phyloP scores from a whole-genome alignment of 176 grass and related monocot genomes.

The Saccharum officinarum region DNA sequence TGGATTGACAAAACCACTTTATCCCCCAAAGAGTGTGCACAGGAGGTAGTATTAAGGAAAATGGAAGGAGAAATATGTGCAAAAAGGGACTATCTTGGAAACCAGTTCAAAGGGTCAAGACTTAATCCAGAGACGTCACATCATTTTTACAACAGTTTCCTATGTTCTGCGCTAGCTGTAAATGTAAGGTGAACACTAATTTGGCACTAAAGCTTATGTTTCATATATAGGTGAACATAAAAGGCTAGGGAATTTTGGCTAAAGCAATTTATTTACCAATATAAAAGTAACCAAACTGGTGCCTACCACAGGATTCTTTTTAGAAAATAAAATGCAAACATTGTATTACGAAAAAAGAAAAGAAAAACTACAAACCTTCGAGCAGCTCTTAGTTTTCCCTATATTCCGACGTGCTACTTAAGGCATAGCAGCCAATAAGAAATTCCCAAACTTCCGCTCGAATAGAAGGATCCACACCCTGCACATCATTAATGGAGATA shows the following conservation, averaged over 20 bases:
- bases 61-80: not conserved
- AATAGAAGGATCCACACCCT: conserved; percentile 95
- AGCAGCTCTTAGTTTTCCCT: conserved; percentile 69
- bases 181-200: not conserved
- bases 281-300: not conserved
- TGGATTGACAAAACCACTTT: not conserved
- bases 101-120: not conserved
- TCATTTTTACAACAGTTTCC: not conserved
- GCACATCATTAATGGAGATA: conserved; percentile 28
- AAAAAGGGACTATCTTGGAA: conserved; percentile 1
- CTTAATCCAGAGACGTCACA: not conserved
- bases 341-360: not conserved
- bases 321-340: conserved; percentile 2
- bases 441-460: conserved; percentile 96
- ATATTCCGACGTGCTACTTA: conserved; percentile 77
- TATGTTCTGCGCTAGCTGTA: not conserved
- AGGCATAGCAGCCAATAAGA: conserved; percentile 94
- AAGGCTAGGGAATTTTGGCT: not conserved
- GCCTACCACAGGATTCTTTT: conserved; percentile 6
- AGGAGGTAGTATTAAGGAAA: not conserved
- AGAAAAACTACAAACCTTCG: conserved; percentile 65
- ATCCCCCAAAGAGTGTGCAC: not conserved
- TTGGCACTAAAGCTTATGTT: not conserved
- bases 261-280: conserved; percentile 3
- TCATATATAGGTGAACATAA: not conserved